phyloP scores from a whole-genome alignment of 2,329 filamentous ascomycete species.

The Alternaria viburni region DNA sequence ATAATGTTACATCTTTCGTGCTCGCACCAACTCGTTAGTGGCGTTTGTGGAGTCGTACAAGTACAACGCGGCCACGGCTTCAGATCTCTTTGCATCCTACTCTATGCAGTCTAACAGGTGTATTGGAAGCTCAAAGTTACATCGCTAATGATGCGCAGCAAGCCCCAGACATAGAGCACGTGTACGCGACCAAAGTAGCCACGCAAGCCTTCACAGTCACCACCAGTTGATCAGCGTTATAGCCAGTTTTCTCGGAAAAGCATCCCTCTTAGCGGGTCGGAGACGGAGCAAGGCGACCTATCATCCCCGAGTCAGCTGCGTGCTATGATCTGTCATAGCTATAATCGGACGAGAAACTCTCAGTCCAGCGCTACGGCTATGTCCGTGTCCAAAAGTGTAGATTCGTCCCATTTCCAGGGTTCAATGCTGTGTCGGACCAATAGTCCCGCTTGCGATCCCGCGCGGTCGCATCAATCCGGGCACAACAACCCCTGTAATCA shows the following conservation, averaged over 20 bases:
- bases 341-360: background rate
- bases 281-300: background rate
- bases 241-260: background rate
- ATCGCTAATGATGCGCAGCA: background rate
- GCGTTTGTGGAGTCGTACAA: background rate
- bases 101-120: background rate
- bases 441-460: background rate
- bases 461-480: constrained; percentile 16
- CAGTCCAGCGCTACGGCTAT: background rate
- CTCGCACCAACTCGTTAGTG: background rate
- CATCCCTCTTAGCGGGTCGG: background rate
- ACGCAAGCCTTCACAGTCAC: background rate
- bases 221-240: background rate
- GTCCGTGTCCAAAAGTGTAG: constrained; percentile 39
- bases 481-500: constrained; percentile 1
- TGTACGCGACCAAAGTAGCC: background rate
- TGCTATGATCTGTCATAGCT: background rate
- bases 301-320: background rate
- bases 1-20: background rate
- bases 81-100: background rate
- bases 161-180: background rate
- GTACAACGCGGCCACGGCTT: background rate
- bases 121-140: background rate
- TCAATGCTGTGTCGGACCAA: background rate
- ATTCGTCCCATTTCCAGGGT: constrained; percentile 26